Base-by-base conservation (phyloP, 495 filamentous ascomycete genomes). In the Daldinia bambusicola region DNA sequence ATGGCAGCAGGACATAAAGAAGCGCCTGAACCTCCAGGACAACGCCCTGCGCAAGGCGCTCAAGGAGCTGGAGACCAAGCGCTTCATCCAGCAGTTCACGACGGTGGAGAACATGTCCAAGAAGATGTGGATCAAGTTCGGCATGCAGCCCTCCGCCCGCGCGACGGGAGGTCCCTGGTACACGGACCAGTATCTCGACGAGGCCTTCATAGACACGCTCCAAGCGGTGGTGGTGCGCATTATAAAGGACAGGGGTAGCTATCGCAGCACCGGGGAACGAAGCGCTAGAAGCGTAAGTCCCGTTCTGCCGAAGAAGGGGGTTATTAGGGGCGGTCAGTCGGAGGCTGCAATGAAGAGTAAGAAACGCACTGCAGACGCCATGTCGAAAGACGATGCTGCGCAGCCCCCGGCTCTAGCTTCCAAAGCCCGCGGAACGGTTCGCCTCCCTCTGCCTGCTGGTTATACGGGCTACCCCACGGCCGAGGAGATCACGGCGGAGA, bases 81-180 rank as follows among this genome's bases (percentile, higher is more conserved):
- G 82, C 50, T 84, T 84, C 79, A 84, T 90, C 37, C 77, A 77
- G 37, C 82, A 83, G 63, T 88, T 90, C 79, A 88, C 88, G 66
- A 88, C 84, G 61, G 88, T 90, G 59, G 87, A 89, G 78, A 85
- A 89, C 67, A 87, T 85, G 8, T 85, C 85, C 55, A 85, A 87
- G 57, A 97, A 93, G 77, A 92, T 91, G 78, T 93, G 93, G 79
- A 96, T 99, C 83, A 93, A 94, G 77, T 84, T 87, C 56, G 84
- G 86, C 61, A 81, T 97, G 26, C 84, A 86, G 13, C 95, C 96
- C 2, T 91, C 89, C 40, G 94, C 97, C 38, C 91, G 95, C 52
- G 89, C 94, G 18, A 96, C 93, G 0, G 96, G 95, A 43, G 95
- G 96, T 5, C 90, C 92, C 16, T 99, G 94, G 92, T 98, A 93